phyloP scores from a whole-genome alignment of 176 grass and related monocot genomes.

The Phoenix roebelenii region DNA sequence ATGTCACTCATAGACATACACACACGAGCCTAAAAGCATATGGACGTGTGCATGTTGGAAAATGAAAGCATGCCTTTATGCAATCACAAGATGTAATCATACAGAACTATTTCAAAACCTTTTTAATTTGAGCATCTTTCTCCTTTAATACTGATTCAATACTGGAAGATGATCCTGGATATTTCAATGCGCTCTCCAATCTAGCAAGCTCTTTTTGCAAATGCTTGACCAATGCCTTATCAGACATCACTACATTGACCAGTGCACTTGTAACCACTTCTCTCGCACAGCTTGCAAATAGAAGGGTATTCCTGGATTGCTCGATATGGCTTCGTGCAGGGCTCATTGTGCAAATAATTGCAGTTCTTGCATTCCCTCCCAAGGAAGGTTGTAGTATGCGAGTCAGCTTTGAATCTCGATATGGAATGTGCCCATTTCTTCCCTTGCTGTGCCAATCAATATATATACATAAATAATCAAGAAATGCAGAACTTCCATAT shows the following conservation, averaged over 20 bases:
- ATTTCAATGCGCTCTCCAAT: conserved; percentile 36
- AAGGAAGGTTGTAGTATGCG: conserved; percentile 16
- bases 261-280: conserved; percentile 15
- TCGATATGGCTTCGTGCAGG: conserved; percentile 18
- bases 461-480: no score
- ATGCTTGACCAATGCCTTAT: conserved; percentile 18
- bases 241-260: conserved; percentile 20
- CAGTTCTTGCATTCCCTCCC: conserved; percentile 21
- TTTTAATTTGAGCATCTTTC: conserved; percentile 65
- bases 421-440: conserved; percentile 17
- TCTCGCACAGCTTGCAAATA: conserved; percentile 19
- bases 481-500: no score
- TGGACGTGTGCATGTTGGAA: no score
- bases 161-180: conserved; percentile 44
- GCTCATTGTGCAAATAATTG: conserved; percentile 21
- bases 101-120: conserved; percentile 34
- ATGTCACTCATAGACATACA: no score
- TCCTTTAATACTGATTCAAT: conserved; percentile 64
- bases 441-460: conserved; percentile 7
- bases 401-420: conserved; percentile 18
- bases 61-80: no score
- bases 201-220: conserved; percentile 10
- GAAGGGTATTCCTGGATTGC: conserved; percentile 17
- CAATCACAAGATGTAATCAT: neutral
- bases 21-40: no score